Base-by-base conservation (phyloP, 768 basidiomycete species). In the Ramaria sp. region DNA sequence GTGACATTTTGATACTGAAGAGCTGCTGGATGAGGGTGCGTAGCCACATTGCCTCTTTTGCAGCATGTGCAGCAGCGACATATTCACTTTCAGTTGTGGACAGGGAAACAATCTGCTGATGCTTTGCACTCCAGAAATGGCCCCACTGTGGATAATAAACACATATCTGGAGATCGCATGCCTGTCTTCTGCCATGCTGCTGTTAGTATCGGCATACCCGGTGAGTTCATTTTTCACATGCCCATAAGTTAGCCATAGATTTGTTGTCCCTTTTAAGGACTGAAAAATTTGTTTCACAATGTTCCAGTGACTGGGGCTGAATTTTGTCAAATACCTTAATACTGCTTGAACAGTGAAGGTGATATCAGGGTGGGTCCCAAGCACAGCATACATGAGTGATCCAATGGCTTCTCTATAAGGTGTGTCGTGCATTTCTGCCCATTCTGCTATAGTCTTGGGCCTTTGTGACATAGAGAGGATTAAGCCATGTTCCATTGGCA, bases 21-120 rank as follows among this genome's bases (percentile, higher is more conserved):
- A 68, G 33, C 43, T 64, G 61, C 1, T 20, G 13, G 7, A 70
- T 42, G 1, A 66, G 45, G 7, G 24, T 48, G 1, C 52, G 50
- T 13, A 64, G 33, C 68, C 68, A 72, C 1, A 71, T n/a, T 0
- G 59, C 61, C 53, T 71, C 61, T 27, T 60, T 48, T 11, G 58
- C 52, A 1, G 71, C 64, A 30, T 73, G 63, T 12, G 65, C 62
- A 0, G 67, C 62, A 4, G 75, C 73, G 43, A 76, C 72, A 61
- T 78, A 77, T 61, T 79, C 75, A 1, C 76, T 72, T 62, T 78
- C 73, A 10, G 63, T 63, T 3, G 66, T 69, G 2, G 73, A 75
- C 7, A 71, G 65, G 2, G 69, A 64, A 7, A 73, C 62, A 24
- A 71, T 63, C 1, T 62, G 59, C 53, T 77, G 73, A 42, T 67